Base-by-base conservation (phyloP, 495 filamentous ascomycete genomes). In the Tuber calosporum region DNA sequence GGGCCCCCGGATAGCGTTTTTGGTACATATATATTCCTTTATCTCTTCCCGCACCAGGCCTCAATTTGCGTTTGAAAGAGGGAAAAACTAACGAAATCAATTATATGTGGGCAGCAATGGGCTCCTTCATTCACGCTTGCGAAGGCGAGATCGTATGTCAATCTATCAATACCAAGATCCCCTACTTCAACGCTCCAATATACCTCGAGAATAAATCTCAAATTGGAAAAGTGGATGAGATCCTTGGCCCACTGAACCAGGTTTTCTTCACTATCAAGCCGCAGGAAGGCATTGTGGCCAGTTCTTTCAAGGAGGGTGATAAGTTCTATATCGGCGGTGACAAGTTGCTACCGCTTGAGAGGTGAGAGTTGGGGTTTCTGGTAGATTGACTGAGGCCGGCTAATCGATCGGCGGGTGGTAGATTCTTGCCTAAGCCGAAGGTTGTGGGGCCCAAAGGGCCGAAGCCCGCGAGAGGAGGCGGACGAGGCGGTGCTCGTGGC, bases 191-290 rank as follows among this genome's bases (percentile, higher is more conserved):
- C 85, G 95, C 96, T 53, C 93, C 92, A 69, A 96, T 98, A 81
- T 99, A 94, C 86, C 90, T 98, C 69, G 94, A 99, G 87, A 98
- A 98, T 86, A 98, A 97, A 94, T 74, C 88, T 88, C 75, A 94
- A 90, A 79, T 97, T 91, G 79, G 90, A 91, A 83, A 97, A 94
- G 82, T 98, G 92, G 70, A 98, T 86, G 48, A 97, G 88, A 67
- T 92, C 88, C 75, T 89, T 87, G 79, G 97, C 88, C 78, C 94
- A 69, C 90, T 99, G 83, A 97, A 96, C 86, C 90, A 96, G 83
- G 93, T 98, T 73, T 97, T 90, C 86, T 99, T 99, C 89, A 98
- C 95, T 74, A 89, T 99, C 83, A 98, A 97, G 85, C 93, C 96
- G 45, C 87, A 92, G 81, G 93, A 97, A 80, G 95, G 95, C 79